Evolutionary conservation across 2,329 filamentous ascomycete genomes (phyloP).

Genomic region (Aspergillus sp.): DNA sequence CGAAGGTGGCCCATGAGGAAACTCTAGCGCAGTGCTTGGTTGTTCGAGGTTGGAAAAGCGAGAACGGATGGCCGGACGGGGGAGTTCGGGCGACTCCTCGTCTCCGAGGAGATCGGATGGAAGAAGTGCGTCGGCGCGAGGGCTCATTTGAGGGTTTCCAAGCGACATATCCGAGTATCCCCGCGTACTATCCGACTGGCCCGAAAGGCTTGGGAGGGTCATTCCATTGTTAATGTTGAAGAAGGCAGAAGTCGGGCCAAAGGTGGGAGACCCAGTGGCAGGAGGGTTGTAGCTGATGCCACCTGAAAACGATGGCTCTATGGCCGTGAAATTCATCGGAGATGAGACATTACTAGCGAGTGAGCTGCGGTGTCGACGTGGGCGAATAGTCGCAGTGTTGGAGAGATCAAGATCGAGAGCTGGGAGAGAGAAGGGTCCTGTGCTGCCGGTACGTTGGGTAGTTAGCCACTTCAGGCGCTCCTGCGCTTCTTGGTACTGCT

Average conservation of each 20-base stretch:
- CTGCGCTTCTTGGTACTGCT: conserved; percentile 49
- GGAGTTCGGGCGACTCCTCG: conserved; percentile 48
- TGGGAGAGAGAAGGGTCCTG: conserved; percentile 44
- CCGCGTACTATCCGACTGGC: conserved; percentile 42
- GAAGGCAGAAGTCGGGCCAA: conserved; percentile 54
- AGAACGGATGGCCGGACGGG: conserved; percentile 30
- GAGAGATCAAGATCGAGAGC: conserved; percentile 46
- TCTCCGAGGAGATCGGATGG: conserved; percentile 63
- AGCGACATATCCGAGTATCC: conserved; percentile 58
- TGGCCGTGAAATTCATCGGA: conserved; percentile 43
- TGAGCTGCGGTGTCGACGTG: conserved; percentile 50
- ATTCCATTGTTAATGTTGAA: conserved; percentile 66
- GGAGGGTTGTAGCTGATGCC: conserved; percentile 51
- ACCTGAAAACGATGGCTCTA: conserved; percentile 43
- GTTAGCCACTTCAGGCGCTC: conserved; percentile 48
- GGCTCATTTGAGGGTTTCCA: conserved; percentile 64
- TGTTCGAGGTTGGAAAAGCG: conserved; percentile 34
- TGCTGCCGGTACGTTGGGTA: conserved; percentile 38
- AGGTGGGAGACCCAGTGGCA: conserved; percentile 55
- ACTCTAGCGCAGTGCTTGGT: conserved; percentile 34
- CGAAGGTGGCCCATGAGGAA: conserved; percentile 44
- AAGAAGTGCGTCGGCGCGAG: conserved; percentile 61
- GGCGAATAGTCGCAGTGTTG: conserved; percentile 43
- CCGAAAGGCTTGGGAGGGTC: conserved; percentile 51
- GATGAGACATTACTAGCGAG: conserved; percentile 51